Evolutionary conservation across 2,329 filamentous ascomycete genomes (phyloP).

Genomic region (Alternaria novae-zelandiae): DNA sequence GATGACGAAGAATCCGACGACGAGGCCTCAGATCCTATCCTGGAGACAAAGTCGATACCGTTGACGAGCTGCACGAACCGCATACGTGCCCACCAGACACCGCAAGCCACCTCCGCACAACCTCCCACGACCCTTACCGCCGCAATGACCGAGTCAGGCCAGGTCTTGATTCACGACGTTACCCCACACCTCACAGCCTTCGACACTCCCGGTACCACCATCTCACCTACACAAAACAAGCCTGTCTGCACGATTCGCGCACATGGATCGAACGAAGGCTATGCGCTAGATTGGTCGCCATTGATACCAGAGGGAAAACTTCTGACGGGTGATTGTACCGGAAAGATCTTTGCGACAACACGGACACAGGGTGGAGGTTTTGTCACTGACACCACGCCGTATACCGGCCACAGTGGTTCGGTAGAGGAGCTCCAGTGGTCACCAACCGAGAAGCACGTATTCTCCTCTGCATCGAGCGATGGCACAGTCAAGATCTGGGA

Average conservation of each 20-base stretch:
- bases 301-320: conserved; percentile 81
- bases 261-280: conserved; percentile 87
- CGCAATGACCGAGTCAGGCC: conserved; percentile 87
- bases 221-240: conserved; percentile 85
- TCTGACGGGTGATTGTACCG: conserved; percentile 88
- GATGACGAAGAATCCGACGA: conserved; percentile 73
- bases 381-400: conserved; percentile 83
- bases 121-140: conserved; percentile 86
- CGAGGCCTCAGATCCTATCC: conserved; percentile 79
- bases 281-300: conserved; percentile 96
- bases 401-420: conserved; percentile 81
- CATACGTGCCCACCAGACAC: conserved; percentile 83
- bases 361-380: conserved; percentile 87
- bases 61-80: conserved; percentile 90
- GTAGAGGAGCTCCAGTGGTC: conserved; percentile 98
- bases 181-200: conserved; percentile 88
- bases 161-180: conserved; percentile 93
- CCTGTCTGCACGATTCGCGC: conserved; percentile 85
- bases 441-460: conserved; percentile 89
- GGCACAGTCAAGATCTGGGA: conserved; percentile 98
- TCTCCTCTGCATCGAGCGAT: conserved; percentile 91
- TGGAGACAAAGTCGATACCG: conserved; percentile 90
- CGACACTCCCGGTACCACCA: conserved; percentile 81
- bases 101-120: conserved; percentile 71
- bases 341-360: conserved; percentile 86